Conservation (phyloP, 192 early-diverging fungal genomes). For the Gamsiella multidivaricata region DNA sequence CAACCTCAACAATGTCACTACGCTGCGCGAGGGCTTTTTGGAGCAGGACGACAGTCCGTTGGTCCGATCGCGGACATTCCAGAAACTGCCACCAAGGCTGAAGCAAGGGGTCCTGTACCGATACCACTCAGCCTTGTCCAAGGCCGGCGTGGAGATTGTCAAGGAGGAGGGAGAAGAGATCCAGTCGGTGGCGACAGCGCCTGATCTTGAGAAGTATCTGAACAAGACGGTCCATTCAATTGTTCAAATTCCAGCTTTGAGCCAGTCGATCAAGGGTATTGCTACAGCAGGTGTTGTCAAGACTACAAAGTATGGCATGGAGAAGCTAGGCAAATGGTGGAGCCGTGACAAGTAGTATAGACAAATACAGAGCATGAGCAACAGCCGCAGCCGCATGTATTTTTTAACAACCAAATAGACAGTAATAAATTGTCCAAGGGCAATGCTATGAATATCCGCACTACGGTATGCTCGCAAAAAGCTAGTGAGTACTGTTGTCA, state of each 20-base stretch:
- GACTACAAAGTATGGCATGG: conserved; percentile 69
- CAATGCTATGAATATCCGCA: too few relatives aligned
- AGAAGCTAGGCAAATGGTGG: conserved; percentile 69
- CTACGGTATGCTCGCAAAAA: too few relatives aligned
- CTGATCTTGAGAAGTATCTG: conserved; percentile 42
- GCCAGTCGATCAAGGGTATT: conserved; percentile 93
- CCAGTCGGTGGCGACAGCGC: conserved; percentile 51
- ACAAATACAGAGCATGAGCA: background rate
- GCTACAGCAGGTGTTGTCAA: conserved; percentile 85
- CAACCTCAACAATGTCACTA: conserved; percentile 63
- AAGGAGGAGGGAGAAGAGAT: conserved; percentile 46
- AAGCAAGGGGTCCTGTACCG: conserved; percentile 55
- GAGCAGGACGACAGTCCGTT: conserved; percentile 74
- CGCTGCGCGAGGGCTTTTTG: conserved; percentile 47
- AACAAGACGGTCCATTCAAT: conserved; percentile 68
- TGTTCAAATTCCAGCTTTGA: conserved; percentile 83
- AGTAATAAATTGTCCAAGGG: too few relatives aligned
- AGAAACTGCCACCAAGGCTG: conserved; percentile 84
- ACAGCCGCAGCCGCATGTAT: too few relatives aligned
- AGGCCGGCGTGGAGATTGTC: conserved; percentile 42
- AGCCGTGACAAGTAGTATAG: conserved; percentile 45
- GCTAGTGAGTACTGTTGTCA: too few relatives aligned
- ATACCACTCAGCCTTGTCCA: conserved; percentile 45
- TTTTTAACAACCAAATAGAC: too few relatives aligned
- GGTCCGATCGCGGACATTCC: conserved; percentile 74